A percentile compares a stretch with the other conserved stretches of the same genome.
These are phyloP conservation scores for Raphanus sativus DNA, from an alignment of 345 rosid genomes.

Conservation along the genomic window DNA sequence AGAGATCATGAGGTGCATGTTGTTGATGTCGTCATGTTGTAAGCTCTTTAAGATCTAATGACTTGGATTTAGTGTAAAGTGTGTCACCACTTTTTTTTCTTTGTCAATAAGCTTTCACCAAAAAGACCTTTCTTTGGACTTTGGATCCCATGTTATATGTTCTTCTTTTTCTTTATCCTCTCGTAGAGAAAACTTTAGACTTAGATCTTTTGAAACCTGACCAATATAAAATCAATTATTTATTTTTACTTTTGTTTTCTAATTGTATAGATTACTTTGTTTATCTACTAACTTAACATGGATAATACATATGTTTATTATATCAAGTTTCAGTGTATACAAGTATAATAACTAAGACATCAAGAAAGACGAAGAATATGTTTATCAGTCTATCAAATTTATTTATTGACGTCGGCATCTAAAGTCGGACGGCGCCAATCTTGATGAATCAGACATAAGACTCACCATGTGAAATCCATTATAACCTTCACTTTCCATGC, in stretches of 20 bases:
- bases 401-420: constrained; percentile 4
- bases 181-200: not conserved
- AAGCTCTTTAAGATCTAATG: constrained; percentile 31
- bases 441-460: constrained; percentile 19
- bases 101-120: not conserved
- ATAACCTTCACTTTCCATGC: not conserved
- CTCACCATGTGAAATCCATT: constrained; percentile 26
- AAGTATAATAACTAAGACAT: not conserved
- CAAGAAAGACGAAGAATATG: not conserved
- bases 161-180: constrained; percentile 18
- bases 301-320: not conserved
- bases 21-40: constrained; percentile 30
- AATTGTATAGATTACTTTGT: not conserved
- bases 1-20: constrained; percentile 27
- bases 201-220: not conserved
- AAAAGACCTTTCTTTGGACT: constrained; percentile 7
- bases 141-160: constrained; percentile 34
- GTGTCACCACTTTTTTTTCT: constrained; percentile 27
- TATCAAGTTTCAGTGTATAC: not conserved
- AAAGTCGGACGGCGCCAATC: constrained; percentile 25
- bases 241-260: not conserved
- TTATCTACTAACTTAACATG: not conserved
- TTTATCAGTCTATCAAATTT: no score
- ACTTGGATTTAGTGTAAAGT: constrained; percentile 40
- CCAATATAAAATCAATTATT: not conserved